phyloP scores from a whole-genome alignment of 352 stramenopile genomes.

The Blastocystis sp. region DNA sequence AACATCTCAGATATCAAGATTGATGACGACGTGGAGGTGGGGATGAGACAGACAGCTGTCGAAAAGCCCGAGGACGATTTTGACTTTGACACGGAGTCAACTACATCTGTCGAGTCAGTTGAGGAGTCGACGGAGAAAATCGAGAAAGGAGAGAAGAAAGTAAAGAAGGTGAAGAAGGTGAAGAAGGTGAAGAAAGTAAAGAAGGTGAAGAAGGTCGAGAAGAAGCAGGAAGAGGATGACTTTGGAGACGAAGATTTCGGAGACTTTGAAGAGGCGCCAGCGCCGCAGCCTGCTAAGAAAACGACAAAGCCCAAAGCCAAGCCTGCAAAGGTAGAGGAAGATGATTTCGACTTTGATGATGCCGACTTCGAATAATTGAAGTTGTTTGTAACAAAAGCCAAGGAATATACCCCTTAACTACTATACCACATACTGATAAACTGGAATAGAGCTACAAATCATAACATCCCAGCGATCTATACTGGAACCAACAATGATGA shows the following conservation, averaged over 20 bases:
- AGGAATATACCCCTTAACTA: not conserved
- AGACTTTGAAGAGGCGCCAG: constrained; percentile 34
- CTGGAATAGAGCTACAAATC: constrained; percentile 44
- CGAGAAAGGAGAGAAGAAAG: constrained; percentile 36
- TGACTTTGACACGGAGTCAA: not conserved
- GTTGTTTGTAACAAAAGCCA: not conserved
- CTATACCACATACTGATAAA: constrained; percentile 58
- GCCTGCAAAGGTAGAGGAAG: not conserved
- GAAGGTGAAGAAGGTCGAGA: constrained; percentile 55
- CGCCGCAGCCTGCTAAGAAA: not conserved
- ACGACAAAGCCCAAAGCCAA: not conserved
- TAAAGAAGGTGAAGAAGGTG: constrained; percentile 56
- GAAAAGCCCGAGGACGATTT: not conserved
- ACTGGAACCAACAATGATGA: constrained; percentile 58
- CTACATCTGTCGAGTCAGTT: not conserved
- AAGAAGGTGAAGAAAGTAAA: constrained; percentile 60
- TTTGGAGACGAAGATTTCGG: constrained; percentile 38
- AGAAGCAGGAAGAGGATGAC: not conserved
- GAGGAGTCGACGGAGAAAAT: not conserved
- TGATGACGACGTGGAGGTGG: not conserved
- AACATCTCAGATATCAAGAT: constrained; percentile 15
- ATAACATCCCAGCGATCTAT: not conserved
- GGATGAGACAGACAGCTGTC: not conserved
- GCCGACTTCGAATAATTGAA: not conserved
- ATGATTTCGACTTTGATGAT: not conserved